A percentile compares a stretch with the other conserved stretches of the same genome.
Conservation (phyloP, 1,284 basidiomycete species). For the Leccinum subrobustum region DNA sequence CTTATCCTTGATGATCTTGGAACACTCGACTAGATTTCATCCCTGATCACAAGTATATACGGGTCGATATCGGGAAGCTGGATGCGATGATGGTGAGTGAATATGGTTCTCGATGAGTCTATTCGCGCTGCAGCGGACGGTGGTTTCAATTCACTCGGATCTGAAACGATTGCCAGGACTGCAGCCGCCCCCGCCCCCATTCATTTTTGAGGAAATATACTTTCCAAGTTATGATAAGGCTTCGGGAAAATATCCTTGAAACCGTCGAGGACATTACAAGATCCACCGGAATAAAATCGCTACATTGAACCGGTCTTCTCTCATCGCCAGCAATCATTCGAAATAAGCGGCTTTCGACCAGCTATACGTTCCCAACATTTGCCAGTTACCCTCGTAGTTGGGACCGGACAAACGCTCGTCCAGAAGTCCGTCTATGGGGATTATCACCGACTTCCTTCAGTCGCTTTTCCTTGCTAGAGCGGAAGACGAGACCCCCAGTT, state of each 20-base stretch:
- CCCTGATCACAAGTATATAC: slow-evolving; percentile 72
- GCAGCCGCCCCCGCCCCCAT: slow-evolving; percentile 75
- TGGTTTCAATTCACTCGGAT: slow-evolving; percentile 71
- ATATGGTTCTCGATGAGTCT: slow-evolving; percentile 75
- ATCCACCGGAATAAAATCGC: slow-evolving; percentile 84
- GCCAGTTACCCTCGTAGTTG: slow-evolving; percentile 78
- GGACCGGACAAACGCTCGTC: slow-evolving; percentile 70
- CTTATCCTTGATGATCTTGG: slow-evolving; percentile 9
- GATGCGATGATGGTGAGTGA: slow-evolving; percentile 58
- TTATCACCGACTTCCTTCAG: slow-evolving; percentile 80
- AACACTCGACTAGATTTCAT: slow-evolving; percentile 51
- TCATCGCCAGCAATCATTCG: slow-evolving; percentile 70
- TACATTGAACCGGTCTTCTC: slow-evolving; percentile 69
- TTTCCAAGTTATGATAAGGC: slow-evolving; percentile 77
- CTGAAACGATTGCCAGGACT: slow-evolving; percentile 74
- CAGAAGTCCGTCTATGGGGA: slow-evolving; percentile 78
- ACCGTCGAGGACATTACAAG: slow-evolving; percentile 62
- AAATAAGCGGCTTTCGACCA: slow-evolving; percentile 66
- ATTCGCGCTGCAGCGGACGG: slow-evolving; percentile 79
- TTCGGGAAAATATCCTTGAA: slow-evolving; percentile 71
- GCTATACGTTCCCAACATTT: slow-evolving; percentile 79
- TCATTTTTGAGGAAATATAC: slow-evolving; percentile 73
- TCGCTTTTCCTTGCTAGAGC: slow-evolving; percentile 60
- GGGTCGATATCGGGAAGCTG: slow-evolving; percentile 70
- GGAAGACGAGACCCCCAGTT: slow-evolving; percentile 60